Evolutionary conservation across 371 early-diverging fungal species (phyloP), one percentile per base, ranked within the genome.

Genomic region (Mycotypha africana): DNA sequence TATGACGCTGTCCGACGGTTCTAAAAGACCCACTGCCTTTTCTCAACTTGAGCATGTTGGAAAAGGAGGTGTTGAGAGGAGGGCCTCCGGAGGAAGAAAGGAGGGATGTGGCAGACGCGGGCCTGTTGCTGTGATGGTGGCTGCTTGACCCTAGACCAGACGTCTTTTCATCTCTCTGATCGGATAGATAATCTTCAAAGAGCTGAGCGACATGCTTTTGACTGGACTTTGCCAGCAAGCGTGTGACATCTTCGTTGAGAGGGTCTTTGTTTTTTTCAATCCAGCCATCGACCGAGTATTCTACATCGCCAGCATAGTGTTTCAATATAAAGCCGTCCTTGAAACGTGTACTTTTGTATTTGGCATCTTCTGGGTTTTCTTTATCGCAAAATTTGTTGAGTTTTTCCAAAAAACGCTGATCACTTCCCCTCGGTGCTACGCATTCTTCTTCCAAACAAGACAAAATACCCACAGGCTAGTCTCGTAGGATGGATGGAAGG

Each of bases 401-500:
- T 70, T 99, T 99, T 16, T 93, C 89, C 23, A 92, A 24, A 76
- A 99, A 96, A 9, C 98, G 91, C 56, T 90, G 90, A 68, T 99
- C 99, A 3, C 89, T 91, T 16, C 97, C 99, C 49, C 88, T 87
- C 20, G 99, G 99, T 80, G 99, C 92, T 9, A 99, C 93, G 70
- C 99, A 99, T 76, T 99, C 99, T 69, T 99, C 99, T 70, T 99
- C 99, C 30, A 99, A 76, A 58, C 92, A 91, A 9, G 97, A 92
- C 45, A 99, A 69, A 50, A 99, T 92, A 59, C 99, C 99, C 39
- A 97, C 90, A 5, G 99, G 99, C 85, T 89, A 70, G 15, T 9
- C 34, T 14, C 4, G 15, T 8, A 28, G 28, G 11, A 28, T 28
- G 11, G 11, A 28, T 8, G 28, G 5, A 28, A 28, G 28, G 28